Base-by-base conservation (phyloP, 78 protist species). In the Dictyostelium brefeldianum region DNA sequence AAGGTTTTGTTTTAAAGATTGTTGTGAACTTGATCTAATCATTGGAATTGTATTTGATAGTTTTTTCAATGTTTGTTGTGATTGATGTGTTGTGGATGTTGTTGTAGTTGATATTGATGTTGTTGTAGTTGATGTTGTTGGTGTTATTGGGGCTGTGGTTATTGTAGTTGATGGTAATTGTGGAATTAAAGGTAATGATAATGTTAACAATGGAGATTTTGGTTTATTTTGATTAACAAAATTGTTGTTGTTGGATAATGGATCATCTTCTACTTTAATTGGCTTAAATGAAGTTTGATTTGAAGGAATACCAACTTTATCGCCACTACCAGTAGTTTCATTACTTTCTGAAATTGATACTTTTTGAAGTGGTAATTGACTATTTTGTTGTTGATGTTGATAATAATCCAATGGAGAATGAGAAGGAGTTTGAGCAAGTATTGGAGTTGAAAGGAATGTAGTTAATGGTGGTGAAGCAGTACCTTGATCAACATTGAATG, bases 361-460 rank as follows among this genome's bases (percentile, higher is more conserved):
- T 18, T 67, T 67, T 67, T 67, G 27, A 31, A 43, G 7, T 17
- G 5, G 6, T 12, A 67, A 36, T 27, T 31, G 15, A 15, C 5
- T 15, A 1, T 31, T 12, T 67, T 67, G 27, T 31, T 31, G 17
- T 12, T 20, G 18, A 5, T 10, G 11, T 31, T 31, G 17, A 15
- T 20, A 25, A 6, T 10, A 17, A 22, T 71, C 92, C 5, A 74
- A 25, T 57, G 92, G 83, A 10, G 92, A 84, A 22, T 87, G 80
- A 15, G 80, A 75, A 10, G 93, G 93, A 10, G 93, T 70, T 87
- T 64, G 93, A 4, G 81, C 83, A 10, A 87, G 56, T 25, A 77
- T 48, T 31, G 91, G 91, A n/a, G 57, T 36, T 54, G 46, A 36
- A 18, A 54, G 41, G 12, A 54, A 10, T 31, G n/a, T 10, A 29